These are phyloP conservation scores for Aspergillus sp. DNA, from an alignment of 2,329 filamentous ascomycete species.

Conservation along the genomic window DNA sequence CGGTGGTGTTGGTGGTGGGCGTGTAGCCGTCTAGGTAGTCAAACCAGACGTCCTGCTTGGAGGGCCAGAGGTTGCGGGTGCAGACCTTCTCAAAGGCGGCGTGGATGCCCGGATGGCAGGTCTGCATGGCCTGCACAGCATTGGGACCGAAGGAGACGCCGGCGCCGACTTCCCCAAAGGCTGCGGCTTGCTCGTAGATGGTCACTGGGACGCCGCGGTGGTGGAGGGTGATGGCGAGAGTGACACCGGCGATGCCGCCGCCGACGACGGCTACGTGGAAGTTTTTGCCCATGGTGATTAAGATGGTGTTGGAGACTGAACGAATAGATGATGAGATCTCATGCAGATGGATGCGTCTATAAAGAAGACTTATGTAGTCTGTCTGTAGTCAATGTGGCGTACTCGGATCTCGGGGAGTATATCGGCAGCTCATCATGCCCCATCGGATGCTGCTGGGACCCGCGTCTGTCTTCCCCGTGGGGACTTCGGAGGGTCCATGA, in stretches of 20 bases:
- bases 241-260: slow-evolving; percentile 37
- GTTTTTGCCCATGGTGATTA: slow-evolving; percentile 9
- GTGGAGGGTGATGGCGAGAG: slow-evolving; percentile 35
- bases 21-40: slow-evolving; percentile 21
- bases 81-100: slow-evolving; percentile 32
- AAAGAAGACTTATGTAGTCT: too few relatives aligned
- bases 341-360: too few relatives aligned
- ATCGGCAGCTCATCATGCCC: slow-evolving; percentile 2
- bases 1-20: slow-evolving; percentile 3
- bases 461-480: slow-evolving; percentile 9
- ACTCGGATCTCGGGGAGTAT: background rate
- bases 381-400: background rate
- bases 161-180: slow-evolving; percentile 38
- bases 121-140: slow-evolving; percentile 25
- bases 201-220: slow-evolving; percentile 29
- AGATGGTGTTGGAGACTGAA: background rate
- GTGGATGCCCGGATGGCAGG: slow-evolving; percentile 26
- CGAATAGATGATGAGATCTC: background rate
- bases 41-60: slow-evolving; percentile 25
- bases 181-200: slow-evolving; percentile 36
- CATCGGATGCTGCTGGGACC: slow-evolving; percentile 9
- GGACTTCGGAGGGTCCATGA: slow-evolving; percentile 6
- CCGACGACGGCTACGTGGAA: slow-evolving; percentile 33
- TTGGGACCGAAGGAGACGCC: slow-evolving; percentile 40
- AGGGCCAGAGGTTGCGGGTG: slow-evolving; percentile 31